phyloP scores from a whole-genome alignment of 1,284 basidiomycete genomes.

The Athelia psychrophila region DNA sequence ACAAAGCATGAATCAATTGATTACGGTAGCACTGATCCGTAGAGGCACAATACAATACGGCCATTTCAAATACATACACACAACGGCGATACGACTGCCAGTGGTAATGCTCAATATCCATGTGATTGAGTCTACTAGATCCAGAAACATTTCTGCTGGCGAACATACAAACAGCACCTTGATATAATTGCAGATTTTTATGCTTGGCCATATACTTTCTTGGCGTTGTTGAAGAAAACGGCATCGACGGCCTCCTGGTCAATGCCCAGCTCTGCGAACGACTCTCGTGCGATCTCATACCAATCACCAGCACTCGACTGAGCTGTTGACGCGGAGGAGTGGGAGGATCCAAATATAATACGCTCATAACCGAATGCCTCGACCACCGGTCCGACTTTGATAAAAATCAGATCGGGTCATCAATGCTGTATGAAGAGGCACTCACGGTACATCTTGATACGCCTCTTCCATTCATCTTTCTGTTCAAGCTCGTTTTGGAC shows the following conservation, averaged over 20 bases:
- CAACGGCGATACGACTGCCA: no score
- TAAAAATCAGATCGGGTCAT: slow-evolving; percentile 4
- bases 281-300: slow-evolving; percentile 81
- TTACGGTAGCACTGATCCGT: no score
- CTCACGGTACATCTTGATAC: slow-evolving; percentile 89
- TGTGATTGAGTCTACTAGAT: no score
- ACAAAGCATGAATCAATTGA: no score
- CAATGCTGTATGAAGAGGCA: slow-evolving; percentile 16
- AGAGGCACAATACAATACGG: no score
- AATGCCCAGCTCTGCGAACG: slow-evolving; percentile 79
- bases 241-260: slow-evolving; percentile 76
- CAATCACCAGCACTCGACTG: slow-evolving; percentile 60
- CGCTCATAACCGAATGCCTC: slow-evolving; percentile 62
- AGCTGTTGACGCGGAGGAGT: slow-evolving; percentile 41
- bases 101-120: no score
- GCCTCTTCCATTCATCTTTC: slow-evolving; percentile 73
- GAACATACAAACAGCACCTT: no score
- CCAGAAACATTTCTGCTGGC: no score
- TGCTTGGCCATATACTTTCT: slow-evolving; percentile 52
- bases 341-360: slow-evolving; percentile 59
- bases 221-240: slow-evolving; percentile 68
- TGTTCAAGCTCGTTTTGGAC: slow-evolving; percentile 46
- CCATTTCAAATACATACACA: no score
- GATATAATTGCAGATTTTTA: not conserved
- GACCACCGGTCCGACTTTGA: slow-evolving; percentile 71